Evolutionary conservation across 139 green algal genomes (phyloP).

Genomic region (Zygnema circumcarinatum): DNA sequence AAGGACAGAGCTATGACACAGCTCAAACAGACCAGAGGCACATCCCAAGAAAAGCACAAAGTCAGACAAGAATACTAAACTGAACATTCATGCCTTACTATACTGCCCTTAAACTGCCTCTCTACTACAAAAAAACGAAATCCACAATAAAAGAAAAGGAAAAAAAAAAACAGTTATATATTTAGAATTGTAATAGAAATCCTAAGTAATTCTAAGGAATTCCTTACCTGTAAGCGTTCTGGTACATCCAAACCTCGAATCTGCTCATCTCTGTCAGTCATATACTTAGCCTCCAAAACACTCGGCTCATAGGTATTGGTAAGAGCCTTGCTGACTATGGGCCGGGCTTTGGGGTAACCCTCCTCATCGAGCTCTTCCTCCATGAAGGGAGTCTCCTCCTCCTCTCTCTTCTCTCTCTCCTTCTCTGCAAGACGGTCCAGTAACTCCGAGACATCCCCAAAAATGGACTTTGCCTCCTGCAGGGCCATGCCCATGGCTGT

Average conservation of each 20-base stretch:
- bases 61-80: too few relatives aligned
- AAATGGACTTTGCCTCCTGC: constrained; percentile 85
- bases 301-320: constrained; percentile 78
- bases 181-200: background rate
- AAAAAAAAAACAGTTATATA: background rate
- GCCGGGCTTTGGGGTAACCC: constrained; percentile 48
- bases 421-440: constrained; percentile 28
- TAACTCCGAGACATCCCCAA: constrained; percentile 72
- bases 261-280: constrained; percentile 77
- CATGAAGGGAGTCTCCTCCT: constrained; percentile 6
- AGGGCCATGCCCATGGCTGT: constrained; percentile 32
- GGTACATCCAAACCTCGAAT: constrained; percentile 82
- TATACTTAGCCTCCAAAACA: constrained; percentile 73
- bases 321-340: constrained; percentile 61
- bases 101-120: too few relatives aligned
- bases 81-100: too few relatives aligned
- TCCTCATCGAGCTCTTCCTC: constrained; percentile 59
- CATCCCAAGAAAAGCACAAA: too few relatives aligned
- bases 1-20: too few relatives aligned
- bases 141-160: too few relatives aligned
- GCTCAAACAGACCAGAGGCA: too few relatives aligned
- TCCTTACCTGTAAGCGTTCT: constrained; percentile 78
- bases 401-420: constrained; percentile 18
- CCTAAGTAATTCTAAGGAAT: too few relatives aligned
- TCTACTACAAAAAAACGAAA: too few relatives aligned